Evolutionary conservation across 1,284 basidiomycete species (phyloP).

Genomic region (Cutaneotrichosporon sp.): DNA sequence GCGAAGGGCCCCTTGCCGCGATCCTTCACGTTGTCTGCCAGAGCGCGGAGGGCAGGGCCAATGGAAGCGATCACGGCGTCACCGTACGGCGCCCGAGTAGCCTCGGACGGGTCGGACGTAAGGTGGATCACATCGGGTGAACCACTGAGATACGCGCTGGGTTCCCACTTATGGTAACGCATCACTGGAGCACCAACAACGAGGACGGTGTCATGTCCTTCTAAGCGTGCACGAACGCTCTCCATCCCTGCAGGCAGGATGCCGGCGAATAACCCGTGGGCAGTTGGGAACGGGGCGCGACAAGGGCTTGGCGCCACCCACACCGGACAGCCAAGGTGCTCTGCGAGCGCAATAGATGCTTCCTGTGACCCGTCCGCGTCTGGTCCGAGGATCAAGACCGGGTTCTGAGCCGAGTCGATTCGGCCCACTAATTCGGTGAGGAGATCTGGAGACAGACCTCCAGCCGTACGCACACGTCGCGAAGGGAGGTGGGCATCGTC

Average conservation of each 20-base stretch:
- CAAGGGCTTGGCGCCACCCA: slow-evolving; percentile 19
- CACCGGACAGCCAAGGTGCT: slow-evolving; percentile 15
- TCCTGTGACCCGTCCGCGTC: slow-evolving; percentile 20
- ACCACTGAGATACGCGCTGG: slow-evolving; percentile 7
- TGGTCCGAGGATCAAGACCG: slow-evolving; percentile 19
- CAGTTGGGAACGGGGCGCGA: slow-evolving; percentile 19
- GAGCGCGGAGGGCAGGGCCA: background rate
- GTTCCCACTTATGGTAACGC: slow-evolving; percentile 24
- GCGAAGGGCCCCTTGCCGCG: background rate
- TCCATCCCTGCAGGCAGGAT: slow-evolving; percentile 15
- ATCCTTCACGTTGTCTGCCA: slow-evolving; percentile 6
- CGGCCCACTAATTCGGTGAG: background rate
- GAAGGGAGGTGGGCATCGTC: slow-evolving; percentile 13
- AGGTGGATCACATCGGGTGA: slow-evolving; percentile 16
- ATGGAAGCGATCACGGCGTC: slow-evolving; percentile 15
- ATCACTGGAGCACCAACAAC: slow-evolving; percentile 19
- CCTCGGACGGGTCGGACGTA: slow-evolving; percentile 18
- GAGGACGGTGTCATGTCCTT: slow-evolving; percentile 17
- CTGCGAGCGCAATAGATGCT: slow-evolving; percentile 2
- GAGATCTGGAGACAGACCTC: background rate
- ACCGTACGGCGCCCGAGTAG: slow-evolving; percentile 19
- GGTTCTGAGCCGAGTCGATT: background rate
- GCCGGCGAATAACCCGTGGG: slow-evolving; percentile 17
- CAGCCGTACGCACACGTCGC: slow-evolving; percentile 4
- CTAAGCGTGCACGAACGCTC: slow-evolving; percentile 11